Evolutionary conservation across 441 rosid genomes (phyloP), one percentile per base, ranked within the genome.

Genomic region (Monsonia emarginata): DNA sequence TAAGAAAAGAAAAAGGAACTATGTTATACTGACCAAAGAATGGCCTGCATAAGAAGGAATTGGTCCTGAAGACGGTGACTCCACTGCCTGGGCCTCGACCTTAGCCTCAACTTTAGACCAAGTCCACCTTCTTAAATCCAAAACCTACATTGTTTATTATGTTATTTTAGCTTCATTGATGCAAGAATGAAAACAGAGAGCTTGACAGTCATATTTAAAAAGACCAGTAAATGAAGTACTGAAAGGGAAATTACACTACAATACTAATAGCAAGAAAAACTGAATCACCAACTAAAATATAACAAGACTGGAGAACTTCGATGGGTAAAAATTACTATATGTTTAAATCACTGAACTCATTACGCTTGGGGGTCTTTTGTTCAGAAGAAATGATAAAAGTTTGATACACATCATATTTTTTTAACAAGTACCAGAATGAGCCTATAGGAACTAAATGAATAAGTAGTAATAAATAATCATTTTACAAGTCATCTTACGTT

Each of bases 81-180:
- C 96, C 36, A 70, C 72, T 26, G 89, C 72, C 70, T 85, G 89
- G 66, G 79, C 68, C 59, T 66, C 85, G 65, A 59, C 72, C 78
- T 85, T 88, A 63, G 83, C 83, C 79, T 87, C 92, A 75, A 95
- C 74, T 83, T 82, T 92, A 67, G 96, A 84, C 99, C 99, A 95
- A 65, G 85, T 79, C 95, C 98, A 92, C 67, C 82, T 86, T 88
- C 88, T 90, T 80, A 95, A 83, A 83, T 95, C 97, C 65, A 95
- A 78, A 81, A 84, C 92, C 99, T 95, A 80, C 63, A 81, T 72
- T 48, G 65, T 69, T 65, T 70, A 66, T 31, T 69, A 61, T 72
- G 59, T 70, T 68, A 57, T 50, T 26, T 11, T 4, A 28, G 61
- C 44, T 40, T 57, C n/a, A 14, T 1, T 14, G 28, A 63, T 10